Evolutionary conservation across 768 basidiomycete genomes (phyloP).

Genomic region (Suillus weaverae): DNA sequence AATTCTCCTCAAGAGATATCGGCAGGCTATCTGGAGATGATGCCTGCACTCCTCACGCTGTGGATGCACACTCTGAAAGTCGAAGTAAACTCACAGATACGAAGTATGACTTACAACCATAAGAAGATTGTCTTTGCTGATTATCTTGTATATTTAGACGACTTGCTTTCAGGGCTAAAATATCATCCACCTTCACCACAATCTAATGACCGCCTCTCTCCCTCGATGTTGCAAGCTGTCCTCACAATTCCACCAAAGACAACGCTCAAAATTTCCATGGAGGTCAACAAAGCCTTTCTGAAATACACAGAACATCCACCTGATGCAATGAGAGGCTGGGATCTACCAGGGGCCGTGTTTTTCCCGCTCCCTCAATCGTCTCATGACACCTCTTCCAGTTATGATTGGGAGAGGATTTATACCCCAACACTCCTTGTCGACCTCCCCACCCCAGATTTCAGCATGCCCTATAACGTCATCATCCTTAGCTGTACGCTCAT

Average conservation of each 20-base stretch:
- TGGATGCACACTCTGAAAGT: constrained; percentile 78
- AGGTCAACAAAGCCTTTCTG: constrained; percentile 81
- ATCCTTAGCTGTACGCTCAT: constrained; percentile 92
- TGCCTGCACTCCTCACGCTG: constrained; percentile 91
- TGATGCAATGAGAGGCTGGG: constrained; percentile 94
- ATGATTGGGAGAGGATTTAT: constrained; percentile 53
- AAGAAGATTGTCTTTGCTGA: background rate
- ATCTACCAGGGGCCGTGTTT: constrained; percentile 84
- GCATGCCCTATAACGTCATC: constrained; percentile 99
- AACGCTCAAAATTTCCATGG: constrained; percentile 65
- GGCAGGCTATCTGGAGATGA: constrained; percentile 77
- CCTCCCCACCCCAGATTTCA: constrained; percentile 98
- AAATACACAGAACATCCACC: constrained; percentile 96
- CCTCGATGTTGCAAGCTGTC: constrained; percentile 73
- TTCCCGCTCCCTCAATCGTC: constrained; percentile 33
- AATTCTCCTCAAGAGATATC: constrained; percentile 44
- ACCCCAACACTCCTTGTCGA: constrained; percentile 82
- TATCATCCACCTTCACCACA: constrained; percentile 48
- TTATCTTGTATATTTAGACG: constrained; percentile 40
- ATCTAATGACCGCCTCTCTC: constrained; percentile 18
- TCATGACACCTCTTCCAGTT: background rate
- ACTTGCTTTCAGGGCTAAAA: constrained; percentile 60
- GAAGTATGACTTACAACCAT: background rate
- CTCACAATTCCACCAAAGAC: constrained; percentile 69
- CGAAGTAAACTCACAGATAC: constrained; percentile 33